Percentiles rank a stretch among this genome's conserved stretches.
These are phyloP conservation scores for Vitellaria paradoxa DNA, from an alignment of 179 eudicot species.

Conservation along the genomic window DNA sequence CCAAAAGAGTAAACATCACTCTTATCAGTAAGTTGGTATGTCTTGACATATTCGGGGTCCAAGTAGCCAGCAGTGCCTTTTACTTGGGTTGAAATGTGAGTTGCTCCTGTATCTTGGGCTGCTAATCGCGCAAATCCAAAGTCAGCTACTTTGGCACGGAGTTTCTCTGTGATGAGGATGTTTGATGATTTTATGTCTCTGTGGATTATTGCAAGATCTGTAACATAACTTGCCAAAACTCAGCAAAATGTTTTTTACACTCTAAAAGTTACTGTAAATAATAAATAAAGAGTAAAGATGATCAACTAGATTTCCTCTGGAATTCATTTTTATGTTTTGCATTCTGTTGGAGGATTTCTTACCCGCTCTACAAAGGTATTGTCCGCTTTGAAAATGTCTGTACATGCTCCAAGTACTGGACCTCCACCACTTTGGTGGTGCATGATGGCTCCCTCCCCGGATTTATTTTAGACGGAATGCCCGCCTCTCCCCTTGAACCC, in stretches of 20 bases:
- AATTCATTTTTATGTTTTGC: neutral
- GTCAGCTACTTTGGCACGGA: conserved; percentile 81
- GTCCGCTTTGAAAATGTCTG: too few relatives aligned
- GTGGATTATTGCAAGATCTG: conserved; percentile 86
- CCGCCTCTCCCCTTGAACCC: too few relatives aligned
- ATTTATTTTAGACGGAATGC: too few relatives aligned
- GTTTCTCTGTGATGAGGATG: conserved; percentile 67
- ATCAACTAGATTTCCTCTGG: neutral
- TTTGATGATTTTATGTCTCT: conserved; percentile 85
- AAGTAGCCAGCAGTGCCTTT: conserved; percentile 82
- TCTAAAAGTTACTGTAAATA: neutral
- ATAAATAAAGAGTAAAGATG: neutral
- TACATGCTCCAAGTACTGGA: too few relatives aligned
- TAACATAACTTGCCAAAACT: conserved; percentile 13
- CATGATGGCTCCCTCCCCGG: too few relatives aligned
- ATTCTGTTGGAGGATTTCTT: too few relatives aligned
- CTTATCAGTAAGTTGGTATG: conserved; percentile 75
- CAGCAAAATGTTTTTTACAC: neutral
- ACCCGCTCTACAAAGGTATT: too few relatives aligned
- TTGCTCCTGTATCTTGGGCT: conserved; percentile 48
- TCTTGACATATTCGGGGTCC: conserved; percentile 77
- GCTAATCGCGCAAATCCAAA: conserved; percentile 74
- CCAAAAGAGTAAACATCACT: conserved; percentile 91
- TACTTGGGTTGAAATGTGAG: conserved; percentile 74
- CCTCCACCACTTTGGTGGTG: too few relatives aligned